A percentile compares a stretch with the other conserved stretches of the same genome.
Evolutionary conservation across 805 yeast species (phyloP).

Genomic region (Vanderwaltozyma yarrowii): DNA sequence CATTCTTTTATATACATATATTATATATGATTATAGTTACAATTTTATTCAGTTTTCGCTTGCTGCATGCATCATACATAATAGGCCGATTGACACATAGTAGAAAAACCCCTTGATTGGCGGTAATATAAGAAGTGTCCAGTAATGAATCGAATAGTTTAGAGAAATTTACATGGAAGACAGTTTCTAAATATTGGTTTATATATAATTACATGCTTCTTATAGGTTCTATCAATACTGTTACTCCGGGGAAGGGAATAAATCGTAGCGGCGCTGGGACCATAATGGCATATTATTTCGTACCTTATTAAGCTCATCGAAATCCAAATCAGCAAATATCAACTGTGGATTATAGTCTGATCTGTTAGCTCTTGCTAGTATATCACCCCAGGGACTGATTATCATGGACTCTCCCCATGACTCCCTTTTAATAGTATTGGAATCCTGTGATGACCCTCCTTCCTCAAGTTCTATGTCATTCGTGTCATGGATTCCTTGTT

Average conservation of each 20-base stretch:
- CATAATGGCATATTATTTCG: conserved; percentile 69
- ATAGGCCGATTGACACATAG: too few species aligned
- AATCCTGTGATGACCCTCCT: conserved; percentile 1
- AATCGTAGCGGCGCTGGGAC: conserved; percentile 52
- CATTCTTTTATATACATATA: too few species aligned
- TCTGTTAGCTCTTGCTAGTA: conserved; percentile 49
- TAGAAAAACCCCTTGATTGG: too few species aligned
- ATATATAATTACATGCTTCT: too few species aligned
- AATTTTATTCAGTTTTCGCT: too few species aligned
- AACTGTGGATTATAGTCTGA: conserved; percentile 34
- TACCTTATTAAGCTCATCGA: conserved; percentile 36
- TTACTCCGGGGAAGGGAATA: not conserved
- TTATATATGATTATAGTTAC: too few species aligned
- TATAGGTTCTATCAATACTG: too few species aligned
- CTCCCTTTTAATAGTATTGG: conserved; percentile 34
- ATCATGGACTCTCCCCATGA: conserved; percentile 84
- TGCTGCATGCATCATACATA: too few species aligned
- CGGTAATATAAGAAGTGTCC: too few species aligned
- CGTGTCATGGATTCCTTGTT: conserved; percentile 65
- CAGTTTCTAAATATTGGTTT: too few species aligned
- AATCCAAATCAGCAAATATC: conserved; percentile 59
- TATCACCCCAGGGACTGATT: conserved; percentile 87
- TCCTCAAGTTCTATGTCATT: conserved; percentile 27
- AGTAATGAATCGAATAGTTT: too few species aligned
- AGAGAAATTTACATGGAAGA: too few species aligned